Conservation (phyloP, 2,329 filamentous ascomycete genomes). For the Verticillium tricorpus region DNA sequence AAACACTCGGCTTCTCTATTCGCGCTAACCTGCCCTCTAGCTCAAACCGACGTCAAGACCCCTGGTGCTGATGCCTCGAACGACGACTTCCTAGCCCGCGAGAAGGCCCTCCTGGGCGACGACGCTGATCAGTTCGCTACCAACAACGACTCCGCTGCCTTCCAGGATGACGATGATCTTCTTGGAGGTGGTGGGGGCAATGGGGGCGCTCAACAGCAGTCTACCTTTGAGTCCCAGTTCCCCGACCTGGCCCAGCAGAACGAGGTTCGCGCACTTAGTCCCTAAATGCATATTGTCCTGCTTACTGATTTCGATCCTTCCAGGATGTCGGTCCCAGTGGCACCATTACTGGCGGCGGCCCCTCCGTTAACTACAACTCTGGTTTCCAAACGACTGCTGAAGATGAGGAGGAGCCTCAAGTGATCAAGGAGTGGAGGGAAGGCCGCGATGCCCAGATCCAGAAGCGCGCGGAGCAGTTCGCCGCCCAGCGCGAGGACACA, state of each 20-base stretch:
- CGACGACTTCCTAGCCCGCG: constrained; percentile 86
- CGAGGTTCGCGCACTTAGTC: constrained; percentile 48
- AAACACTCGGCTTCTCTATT: too few species aligned
- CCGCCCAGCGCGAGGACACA: constrained; percentile 77
- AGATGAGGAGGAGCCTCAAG: constrained; percentile 77
- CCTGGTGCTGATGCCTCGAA: constrained; percentile 55
- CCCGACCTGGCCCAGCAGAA: constrained; percentile 69
- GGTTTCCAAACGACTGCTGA: constrained; percentile 52
- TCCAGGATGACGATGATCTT: constrained; percentile 65
- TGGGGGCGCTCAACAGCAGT: constrained; percentile 39
- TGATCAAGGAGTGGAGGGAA: constrained; percentile 89
- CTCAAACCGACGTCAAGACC: constrained; percentile 61
- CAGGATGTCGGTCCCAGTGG: constrained; percentile 71
- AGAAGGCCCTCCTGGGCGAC: constrained; percentile 85
- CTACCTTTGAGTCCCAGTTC: constrained; percentile 80
- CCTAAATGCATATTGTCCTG: not conserved
- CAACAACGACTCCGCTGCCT: constrained; percentile 63
- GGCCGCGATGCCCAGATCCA: constrained; percentile 77
- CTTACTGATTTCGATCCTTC: constrained; percentile 2
- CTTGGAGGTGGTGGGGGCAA: constrained; percentile 57
- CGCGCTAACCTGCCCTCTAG: constrained; percentile 34
- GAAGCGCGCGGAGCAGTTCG: constrained; percentile 80
- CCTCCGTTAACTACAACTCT: constrained; percentile 58
- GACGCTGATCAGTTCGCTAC: constrained; percentile 89
- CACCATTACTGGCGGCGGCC: constrained; percentile 65